Evolutionary conservation across 2,329 filamentous ascomycete species (phyloP), one percentile per base, ranked within the genome.

Genomic region (Talaromyces sp.): DNA sequence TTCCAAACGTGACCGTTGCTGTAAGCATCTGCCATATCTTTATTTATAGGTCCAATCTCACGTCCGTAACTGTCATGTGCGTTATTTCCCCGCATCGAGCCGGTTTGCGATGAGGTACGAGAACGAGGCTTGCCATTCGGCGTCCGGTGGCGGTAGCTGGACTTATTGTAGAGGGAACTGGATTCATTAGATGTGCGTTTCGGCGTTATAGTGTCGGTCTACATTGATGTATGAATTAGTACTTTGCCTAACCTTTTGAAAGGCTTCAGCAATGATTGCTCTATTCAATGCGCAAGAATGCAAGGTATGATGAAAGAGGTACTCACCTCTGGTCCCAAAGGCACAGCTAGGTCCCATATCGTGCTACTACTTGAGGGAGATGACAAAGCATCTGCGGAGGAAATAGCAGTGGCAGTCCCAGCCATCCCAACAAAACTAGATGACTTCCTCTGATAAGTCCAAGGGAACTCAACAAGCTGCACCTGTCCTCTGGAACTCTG

Each of bases 331-430:
- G 65, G 65, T 45, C 64, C 64, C 45, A 72, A 59, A 11, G 73
- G 71, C 52, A 74, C 72, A 15, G 70, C 65, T 57, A 68, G 74
- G 15, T 75, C 73, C 73, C 73, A 76, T 61, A 68, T 63, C 54
- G 62, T 66, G 59, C 71, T 71, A 60, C 69, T 65, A 54, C 62
- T 68, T 64, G 66, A 63, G 60, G 73, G 63, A 56, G 72, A 70
- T 63, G 69, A 63, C 70, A 74, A 67, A 64, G 70, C 66, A 70
- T 75, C 73, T 64, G 70, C 63, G 50, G 73, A 69, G 65, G 70
- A 72, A 39, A 72, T 64, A 56, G 68, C 72, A 59, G 73, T 73
- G 60, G 72, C 67, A 61, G 73, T 67, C 58, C 72, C 73, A 69
- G 72, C 73, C 74, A 76, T 76, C 65, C 61, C 63, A 62, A 48